Conservation (phyloP, 768 basidiomycete genomes). For the Trametes cingulata region DNA sequence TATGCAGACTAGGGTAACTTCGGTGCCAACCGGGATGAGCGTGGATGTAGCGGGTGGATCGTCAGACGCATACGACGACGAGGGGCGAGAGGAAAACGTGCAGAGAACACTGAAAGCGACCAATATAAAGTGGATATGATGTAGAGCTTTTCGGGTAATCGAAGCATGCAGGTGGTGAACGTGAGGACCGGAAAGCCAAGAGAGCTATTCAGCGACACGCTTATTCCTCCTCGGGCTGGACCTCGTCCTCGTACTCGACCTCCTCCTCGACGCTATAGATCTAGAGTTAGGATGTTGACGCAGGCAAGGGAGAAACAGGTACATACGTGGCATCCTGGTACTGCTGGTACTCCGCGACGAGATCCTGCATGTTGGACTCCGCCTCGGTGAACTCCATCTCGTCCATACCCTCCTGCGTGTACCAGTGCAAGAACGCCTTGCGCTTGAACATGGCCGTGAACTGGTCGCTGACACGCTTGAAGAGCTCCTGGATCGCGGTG, state of each 20-base stretch:
- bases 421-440: conserved; percentile 99
- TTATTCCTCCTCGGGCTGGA: conserved; percentile 51
- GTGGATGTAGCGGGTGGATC: conserved; percentile 12
- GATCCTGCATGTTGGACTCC: conserved; percentile 98
- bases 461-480: conserved; percentile 98
- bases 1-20: conserved; percentile 35
- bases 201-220: conserved; percentile 9
- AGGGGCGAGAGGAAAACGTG: conserved; percentile 18
- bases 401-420: conserved; percentile 99
- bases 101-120: conserved; percentile 31
- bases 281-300: conserved; percentile 14
- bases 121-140: conserved; percentile 35
- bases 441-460: conserved; percentile 99
- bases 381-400: conserved; percentile 99
- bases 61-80: conserved; percentile 17
- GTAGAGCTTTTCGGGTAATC: conserved; percentile 31
- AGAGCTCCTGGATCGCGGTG: conserved; percentile 95
- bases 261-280: conserved; percentile 75
- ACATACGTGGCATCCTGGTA: conserved; percentile 93
- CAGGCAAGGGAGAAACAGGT: neutral
- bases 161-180: conserved; percentile 14
- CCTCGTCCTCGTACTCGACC: conserved; percentile 86
- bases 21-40: conserved; percentile 23
- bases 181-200: neutral
- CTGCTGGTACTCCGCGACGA: conserved; percentile 97